Conservation (phyloP, 1,284 basidiomycete species). For the Ganoderma boninense region DNA sequence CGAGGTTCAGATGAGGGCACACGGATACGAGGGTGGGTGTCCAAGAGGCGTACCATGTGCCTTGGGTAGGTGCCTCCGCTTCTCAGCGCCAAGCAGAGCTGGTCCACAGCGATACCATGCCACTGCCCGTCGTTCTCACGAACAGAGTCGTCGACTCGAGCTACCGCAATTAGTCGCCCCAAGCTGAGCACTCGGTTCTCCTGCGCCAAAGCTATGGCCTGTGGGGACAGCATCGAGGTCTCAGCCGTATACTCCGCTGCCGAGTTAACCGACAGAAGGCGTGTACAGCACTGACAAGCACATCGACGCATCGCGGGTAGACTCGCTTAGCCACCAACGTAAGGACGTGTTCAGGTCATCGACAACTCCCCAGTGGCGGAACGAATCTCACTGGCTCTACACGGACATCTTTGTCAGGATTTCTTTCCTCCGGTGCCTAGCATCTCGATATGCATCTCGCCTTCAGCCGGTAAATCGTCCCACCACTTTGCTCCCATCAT, state of each 20-base stretch:
- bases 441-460: conserved; percentile 3
- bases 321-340: neutral
- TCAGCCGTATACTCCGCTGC: neutral
- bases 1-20: neutral
- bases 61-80: conserved; percentile 3
- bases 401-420: neutral
- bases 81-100: neutral
- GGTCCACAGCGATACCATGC: neutral
- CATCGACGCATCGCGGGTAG: conserved; percentile 11
- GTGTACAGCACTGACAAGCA: neutral
- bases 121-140: neutral
- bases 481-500: neutral
- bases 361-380: neutral
- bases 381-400: neutral
- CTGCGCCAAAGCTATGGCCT: too few species aligned
- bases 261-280: conserved; percentile 1
- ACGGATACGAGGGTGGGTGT: neutral
- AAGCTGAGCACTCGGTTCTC: neutral
- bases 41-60: conserved; percentile 5
- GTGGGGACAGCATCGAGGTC: neutral
- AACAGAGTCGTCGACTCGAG: neutral
- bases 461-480: neutral
- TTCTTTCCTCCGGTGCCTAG: conserved; percentile 3
- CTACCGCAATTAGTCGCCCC: neutral
- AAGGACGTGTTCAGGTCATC: neutral